phyloP scores from a whole-genome alignment of 345 rosid genomes.

The Populus deltoides region DNA sequence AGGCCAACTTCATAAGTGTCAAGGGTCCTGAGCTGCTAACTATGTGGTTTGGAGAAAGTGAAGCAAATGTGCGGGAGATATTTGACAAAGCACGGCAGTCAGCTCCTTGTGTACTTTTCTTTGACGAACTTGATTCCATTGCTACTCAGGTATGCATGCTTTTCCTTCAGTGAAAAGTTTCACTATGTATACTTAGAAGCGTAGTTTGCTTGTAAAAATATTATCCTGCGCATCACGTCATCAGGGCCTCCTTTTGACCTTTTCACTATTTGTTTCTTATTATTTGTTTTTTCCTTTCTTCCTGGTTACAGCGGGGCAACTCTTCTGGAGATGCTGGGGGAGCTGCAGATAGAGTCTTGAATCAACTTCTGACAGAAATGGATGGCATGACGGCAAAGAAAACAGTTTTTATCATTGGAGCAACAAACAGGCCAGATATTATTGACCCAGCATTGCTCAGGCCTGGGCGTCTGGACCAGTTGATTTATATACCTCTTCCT shows the following conservation, averaged over 20 bases:
- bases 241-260: not conserved
- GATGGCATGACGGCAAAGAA: conserved; percentile 41
- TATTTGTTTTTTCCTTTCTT: not conserved
- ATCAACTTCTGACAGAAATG: conserved; percentile 42
- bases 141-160: conserved; percentile 29
- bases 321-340: conserved; percentile 41
- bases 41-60: conserved; percentile 44
- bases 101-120: conserved; percentile 40
- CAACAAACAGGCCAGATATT: conserved; percentile 35
- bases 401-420: conserved; percentile 38
- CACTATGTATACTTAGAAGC: not conserved
- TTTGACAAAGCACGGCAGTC: conserved; percentile 41
- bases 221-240: not conserved
- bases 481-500: conserved; percentile 38
- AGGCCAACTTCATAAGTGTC: conserved; percentile 38
- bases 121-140: conserved; percentile 38
- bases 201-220: not conserved
- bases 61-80: conserved; percentile 35
- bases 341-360: conserved; percentile 39
- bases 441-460: conserved; percentile 34
- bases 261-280: not conserved
- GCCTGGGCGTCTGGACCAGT: conserved; percentile 39
- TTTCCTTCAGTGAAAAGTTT: not conserved
- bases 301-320: conserved; percentile 28
- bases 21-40: conserved; percentile 37